Evolutionary conservation across 106 monocot species (phyloP), one percentile per base, ranked within the genome.

Genomic region (Platanthera zijinensis): DNA sequence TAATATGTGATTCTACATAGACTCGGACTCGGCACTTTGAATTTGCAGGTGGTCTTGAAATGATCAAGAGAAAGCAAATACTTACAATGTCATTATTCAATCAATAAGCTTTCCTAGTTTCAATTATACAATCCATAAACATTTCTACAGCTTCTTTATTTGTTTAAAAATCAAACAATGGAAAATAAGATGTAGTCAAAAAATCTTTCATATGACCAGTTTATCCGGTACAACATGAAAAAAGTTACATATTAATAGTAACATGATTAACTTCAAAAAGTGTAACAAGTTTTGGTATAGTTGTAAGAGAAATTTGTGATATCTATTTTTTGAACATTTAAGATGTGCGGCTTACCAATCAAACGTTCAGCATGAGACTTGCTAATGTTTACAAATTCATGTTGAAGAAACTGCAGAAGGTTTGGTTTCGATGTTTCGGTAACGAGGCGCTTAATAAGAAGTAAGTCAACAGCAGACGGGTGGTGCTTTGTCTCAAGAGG

Each of bases 381-480:
- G 73, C 87, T 82, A 77, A 97, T 97, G 73, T 97, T 97, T 7
- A 97, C 91, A 86, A 97, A 97, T 78, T 97, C 97, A 84, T 97
- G 91, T 71, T 97, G 97, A 75, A 97, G 93, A 79, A 94, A 97
- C 75, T 94, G 97, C 80, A 87, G 80, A 80, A 97, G 93, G 68
- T 82, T 97, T 72, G 82, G 85, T 76, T 94, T 97, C 64, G 94
- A 89, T 75, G 94, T 94, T 79, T 97, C 97, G 59, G 94, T 80
- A 66, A 92, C 87, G 39, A 97, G 80, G 48, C 94, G 87, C 75
- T 97, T 97, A 50, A 97, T 97, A 32, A 97, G 97, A 52, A 97
- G 85, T 51, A 97, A 82, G 86, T 97, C 97, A 79, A 97, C 97
- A 56, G 97, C 91, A 77, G 97, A 97, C n/a, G 97, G 97, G 78